Conservation (phyloP, 2,329 filamentous ascomycete genomes). For the Fonsecaea pedrosoi region DNA sequence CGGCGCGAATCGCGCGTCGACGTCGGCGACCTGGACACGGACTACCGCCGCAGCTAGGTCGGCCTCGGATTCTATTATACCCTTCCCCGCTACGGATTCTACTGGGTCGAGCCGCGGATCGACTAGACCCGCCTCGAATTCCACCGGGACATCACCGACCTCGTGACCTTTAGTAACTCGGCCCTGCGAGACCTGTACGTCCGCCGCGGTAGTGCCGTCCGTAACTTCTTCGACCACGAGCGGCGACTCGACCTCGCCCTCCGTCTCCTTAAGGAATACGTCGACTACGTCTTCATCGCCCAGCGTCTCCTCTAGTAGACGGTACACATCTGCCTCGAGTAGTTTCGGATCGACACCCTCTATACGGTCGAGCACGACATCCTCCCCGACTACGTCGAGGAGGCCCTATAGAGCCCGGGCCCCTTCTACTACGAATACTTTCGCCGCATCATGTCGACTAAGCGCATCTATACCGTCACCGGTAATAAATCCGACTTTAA, state of each 20-base stretch:
- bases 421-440: neutral
- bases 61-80: neutral
- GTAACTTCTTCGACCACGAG: neutral
- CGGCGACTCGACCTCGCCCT: neutral
- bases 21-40: no score
- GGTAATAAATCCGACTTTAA: neutral
- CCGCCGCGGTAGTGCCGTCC: neutral
- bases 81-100: neutral
- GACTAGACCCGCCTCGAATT: neutral
- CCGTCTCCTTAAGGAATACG: neutral
- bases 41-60: neutral
- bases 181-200: neutral
- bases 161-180: neutral
- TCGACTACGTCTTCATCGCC: neutral
- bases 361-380: neutral
- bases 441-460: neutral
- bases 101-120: neutral
- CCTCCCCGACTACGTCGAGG: neutral
- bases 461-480: neutral
- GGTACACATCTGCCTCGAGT: neutral
- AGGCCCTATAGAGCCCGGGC: neutral
- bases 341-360: neutral
- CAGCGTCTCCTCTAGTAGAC: neutral
- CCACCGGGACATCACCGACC: neutral
- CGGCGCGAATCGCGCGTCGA: neutral